Percentiles rank a stretch among this genome's conserved stretches.
Evolutionary conservation across 2,329 filamentous ascomycete genomes (phyloP).

Genomic region (Fusarium sp.): DNA sequence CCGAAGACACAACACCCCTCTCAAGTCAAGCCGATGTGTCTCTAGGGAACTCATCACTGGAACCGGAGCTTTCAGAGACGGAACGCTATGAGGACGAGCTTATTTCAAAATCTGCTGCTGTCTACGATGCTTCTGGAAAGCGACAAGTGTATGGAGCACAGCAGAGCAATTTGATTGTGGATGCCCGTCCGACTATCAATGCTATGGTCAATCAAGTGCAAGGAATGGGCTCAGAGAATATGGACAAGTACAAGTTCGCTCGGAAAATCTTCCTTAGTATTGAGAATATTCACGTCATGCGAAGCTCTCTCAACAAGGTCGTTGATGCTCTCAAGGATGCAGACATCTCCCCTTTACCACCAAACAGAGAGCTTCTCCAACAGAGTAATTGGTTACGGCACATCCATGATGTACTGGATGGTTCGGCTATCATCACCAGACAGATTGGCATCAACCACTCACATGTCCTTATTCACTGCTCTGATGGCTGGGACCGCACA

Average conservation of each 20-base stretch:
- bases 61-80: slow-evolving; percentile 68
- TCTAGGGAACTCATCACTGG: slow-evolving; percentile 50
- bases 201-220: slow-evolving; percentile 94
- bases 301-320: slow-evolving; percentile 87
- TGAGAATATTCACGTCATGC: slow-evolving; percentile 99
- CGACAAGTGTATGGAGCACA: slow-evolving; percentile 88
- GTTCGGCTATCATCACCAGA: slow-evolving; percentile 84
- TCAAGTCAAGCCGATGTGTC: slow-evolving; percentile 65
- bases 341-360: slow-evolving; percentile 84
- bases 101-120: slow-evolving; percentile 57
- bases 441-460: slow-evolving; percentile 93
- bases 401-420: slow-evolving; percentile 85
- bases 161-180: slow-evolving; percentile 93
- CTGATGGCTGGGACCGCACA: slow-evolving; percentile 97
- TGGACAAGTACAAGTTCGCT: slow-evolving; percentile 95
- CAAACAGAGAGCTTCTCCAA: slow-evolving; percentile 82
- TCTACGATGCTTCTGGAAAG: slow-evolving; percentile 70
- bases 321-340: slow-evolving; percentile 92
- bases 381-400: slow-evolving; percentile 94
- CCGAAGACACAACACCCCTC: slow-evolving; percentile 52
- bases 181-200: slow-evolving; percentile 94
- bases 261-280: slow-evolving; percentile 94
- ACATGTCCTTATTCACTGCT: slow-evolving; percentile 96
- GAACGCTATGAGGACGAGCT: slow-evolving; percentile 78
- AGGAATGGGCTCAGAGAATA: slow-evolving; percentile 94